These are phyloP conservation scores for Kockovaella imperatae DNA, from an alignment of 768 basidiomycete genomes.

Conservation along the genomic window DNA sequence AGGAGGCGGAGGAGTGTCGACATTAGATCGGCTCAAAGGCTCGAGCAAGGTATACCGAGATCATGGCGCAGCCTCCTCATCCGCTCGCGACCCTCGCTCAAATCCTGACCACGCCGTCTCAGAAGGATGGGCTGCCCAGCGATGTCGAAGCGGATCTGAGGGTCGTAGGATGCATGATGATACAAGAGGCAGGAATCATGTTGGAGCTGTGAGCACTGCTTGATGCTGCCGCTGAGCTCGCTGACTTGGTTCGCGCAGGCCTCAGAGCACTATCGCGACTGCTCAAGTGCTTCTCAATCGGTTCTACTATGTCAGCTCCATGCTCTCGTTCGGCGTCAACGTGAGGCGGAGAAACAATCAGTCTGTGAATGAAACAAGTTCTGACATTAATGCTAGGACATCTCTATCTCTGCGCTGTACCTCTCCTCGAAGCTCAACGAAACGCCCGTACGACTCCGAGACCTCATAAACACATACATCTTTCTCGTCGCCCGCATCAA, in stretches of 20 bases:
- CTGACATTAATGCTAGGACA: constrained; percentile 62
- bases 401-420: constrained; percentile 75
- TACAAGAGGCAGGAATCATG: constrained; percentile 87
- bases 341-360: constrained; percentile 50
- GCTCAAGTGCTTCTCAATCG: constrained; percentile 94
- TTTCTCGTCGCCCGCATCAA: constrained; percentile 68
- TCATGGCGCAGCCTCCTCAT: constrained; percentile 46
- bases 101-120: constrained; percentile 69
- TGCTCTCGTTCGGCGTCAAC: constrained; percentile 89
- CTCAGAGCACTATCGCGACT: constrained; percentile 93
- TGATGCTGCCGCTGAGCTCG: neutral
- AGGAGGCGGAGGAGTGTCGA: no score
- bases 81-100: constrained; percentile 77
- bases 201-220: constrained; percentile 61
- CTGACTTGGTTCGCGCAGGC: constrained; percentile 45
- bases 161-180: constrained; percentile 84
- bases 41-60: neutral
- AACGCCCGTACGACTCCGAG: constrained; percentile 82
- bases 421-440: constrained; percentile 97
- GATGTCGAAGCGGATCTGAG: constrained; percentile 82
- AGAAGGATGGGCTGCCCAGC: constrained; percentile 68
- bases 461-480: constrained; percentile 90
- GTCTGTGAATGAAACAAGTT: constrained; percentile 47
- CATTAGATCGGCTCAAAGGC: no score
- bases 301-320: constrained; percentile 91